These are phyloP conservation scores for Apiotrichum gracile DNA, from an alignment of 1,284 basidiomycete species.

Conservation along the genomic window DNA sequence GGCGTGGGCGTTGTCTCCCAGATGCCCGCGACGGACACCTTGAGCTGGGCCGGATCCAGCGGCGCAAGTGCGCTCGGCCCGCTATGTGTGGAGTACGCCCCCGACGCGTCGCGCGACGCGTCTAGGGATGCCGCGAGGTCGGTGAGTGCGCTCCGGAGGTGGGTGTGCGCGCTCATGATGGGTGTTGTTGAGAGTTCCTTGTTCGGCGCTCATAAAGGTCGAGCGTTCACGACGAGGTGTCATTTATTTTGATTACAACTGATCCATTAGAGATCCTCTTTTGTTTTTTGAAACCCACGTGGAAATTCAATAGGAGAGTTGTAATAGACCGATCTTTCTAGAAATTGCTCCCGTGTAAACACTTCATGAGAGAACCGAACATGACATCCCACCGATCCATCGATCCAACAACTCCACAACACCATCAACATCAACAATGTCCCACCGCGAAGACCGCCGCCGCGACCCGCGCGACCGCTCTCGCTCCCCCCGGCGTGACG, in stretches of 20 bases:
- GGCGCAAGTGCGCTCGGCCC: background rate
- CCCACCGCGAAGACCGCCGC: background rate
- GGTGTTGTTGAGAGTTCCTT: background rate
- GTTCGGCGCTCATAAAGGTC: background rate
- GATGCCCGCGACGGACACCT: constrained; percentile 42
- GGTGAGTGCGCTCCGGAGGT: background rate
- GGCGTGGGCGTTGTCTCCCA: background rate
- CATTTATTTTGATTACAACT: background rate
- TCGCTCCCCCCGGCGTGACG: constrained; percentile 1
- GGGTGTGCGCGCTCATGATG: background rate
- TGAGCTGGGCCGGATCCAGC: constrained; percentile 26
- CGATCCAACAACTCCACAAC: background rate
- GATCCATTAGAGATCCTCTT: background rate
- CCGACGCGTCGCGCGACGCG: too few species aligned
- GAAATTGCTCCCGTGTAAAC: background rate
- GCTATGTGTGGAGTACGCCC: background rate
- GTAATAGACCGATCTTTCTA: background rate
- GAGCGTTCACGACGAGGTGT: background rate
- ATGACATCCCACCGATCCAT: background rate
- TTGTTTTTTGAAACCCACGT: background rate
- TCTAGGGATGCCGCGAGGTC: too few species aligned
- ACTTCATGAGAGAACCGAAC: too few species aligned
- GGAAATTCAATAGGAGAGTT: background rate
- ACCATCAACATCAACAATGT: background rate
- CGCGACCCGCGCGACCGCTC: background rate